These are phyloP conservation scores for Panus rudis DNA, from an alignment of 768 basidiomycete species.

Conservation along the genomic window DNA sequence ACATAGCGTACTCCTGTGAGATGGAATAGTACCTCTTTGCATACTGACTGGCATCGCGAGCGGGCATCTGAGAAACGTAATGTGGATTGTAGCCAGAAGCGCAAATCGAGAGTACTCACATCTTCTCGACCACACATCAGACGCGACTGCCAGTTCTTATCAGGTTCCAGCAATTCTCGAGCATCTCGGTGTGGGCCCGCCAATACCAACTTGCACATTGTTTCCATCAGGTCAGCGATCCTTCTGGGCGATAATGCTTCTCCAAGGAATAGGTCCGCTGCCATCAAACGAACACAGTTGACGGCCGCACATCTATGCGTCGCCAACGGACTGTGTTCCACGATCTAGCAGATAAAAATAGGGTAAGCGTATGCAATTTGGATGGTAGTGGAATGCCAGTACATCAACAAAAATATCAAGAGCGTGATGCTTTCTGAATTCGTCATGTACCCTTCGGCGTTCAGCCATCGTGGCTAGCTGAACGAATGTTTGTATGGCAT, in stretches of 20 bases:
- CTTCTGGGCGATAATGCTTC: not conserved
- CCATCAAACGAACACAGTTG: not conserved
- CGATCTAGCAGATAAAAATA: not conserved
- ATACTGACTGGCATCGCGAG: not conserved
- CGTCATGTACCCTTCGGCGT: not conserved
- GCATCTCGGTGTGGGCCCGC: not conserved
- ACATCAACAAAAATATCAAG: not conserved
- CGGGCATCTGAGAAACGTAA: not conserved
- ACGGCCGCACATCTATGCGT: constrained; percentile 1
- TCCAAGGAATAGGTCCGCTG: not conserved
- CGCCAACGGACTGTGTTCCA: not conserved
- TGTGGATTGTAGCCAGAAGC: not conserved
- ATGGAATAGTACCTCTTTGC: constrained; percentile 21
- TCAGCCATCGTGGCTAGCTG: not conserved
- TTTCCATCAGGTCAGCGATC: constrained; percentile 1
- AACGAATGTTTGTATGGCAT: not conserved
- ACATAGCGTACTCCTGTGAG: constrained; percentile 12
- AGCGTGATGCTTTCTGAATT: not conserved
- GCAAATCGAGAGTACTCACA: not conserved
- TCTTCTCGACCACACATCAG: not conserved
- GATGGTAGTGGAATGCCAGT: not conserved
- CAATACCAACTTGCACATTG: not conserved
- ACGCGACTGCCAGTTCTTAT: not conserved
- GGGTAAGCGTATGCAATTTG: not conserved
- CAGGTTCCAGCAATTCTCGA: not conserved